These are phyloP conservation scores for Metarhizium brunneum DNA, from an alignment of 2,329 filamentous ascomycete species.

Conservation along the genomic window DNA sequence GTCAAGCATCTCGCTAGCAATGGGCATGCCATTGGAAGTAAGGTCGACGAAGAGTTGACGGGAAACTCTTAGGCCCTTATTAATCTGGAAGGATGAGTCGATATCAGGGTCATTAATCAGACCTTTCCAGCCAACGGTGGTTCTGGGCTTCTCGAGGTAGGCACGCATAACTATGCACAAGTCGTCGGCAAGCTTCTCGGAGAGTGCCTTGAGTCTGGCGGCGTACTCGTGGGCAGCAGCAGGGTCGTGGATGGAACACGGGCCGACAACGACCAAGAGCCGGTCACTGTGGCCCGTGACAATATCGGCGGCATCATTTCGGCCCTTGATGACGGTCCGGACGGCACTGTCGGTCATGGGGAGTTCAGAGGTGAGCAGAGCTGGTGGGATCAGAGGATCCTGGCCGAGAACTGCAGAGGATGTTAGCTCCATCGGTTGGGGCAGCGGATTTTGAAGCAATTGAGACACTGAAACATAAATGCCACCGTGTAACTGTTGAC, in stretches of 20 bases:
- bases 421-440: slow-evolving; percentile 10
- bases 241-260: slow-evolving; percentile 96
- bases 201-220: slow-evolving; percentile 63
- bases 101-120: slow-evolving; percentile 99
- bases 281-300: slow-evolving; percentile 75
- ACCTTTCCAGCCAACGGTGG: slow-evolving; percentile 98
- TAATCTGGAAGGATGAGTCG: slow-evolving; percentile 95
- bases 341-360: slow-evolving; percentile 56
- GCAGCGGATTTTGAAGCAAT: not conserved
- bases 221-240: slow-evolving; percentile 83
- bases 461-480: not conserved
- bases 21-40: slow-evolving; percentile 79
- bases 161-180: slow-evolving; percentile 94
- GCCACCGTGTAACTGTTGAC: not conserved
- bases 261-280: slow-evolving; percentile 87
- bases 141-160: slow-evolving; percentile 97
- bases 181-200: slow-evolving; percentile 72
- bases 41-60: slow-evolving; percentile 89
- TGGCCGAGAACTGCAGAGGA: slow-evolving; percentile 70
- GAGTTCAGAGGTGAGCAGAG: slow-evolving; percentile 78
- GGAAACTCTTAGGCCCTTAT: slow-evolving; percentile 92
- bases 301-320: slow-evolving; percentile 60
- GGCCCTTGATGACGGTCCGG: slow-evolving; percentile 61
- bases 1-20: slow-evolving; percentile 96
- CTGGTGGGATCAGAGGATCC: slow-evolving; percentile 85